Evolutionary conservation across 2,329 filamentous ascomycete species (phyloP).

Genomic region (Calycina herbarum): DNA sequence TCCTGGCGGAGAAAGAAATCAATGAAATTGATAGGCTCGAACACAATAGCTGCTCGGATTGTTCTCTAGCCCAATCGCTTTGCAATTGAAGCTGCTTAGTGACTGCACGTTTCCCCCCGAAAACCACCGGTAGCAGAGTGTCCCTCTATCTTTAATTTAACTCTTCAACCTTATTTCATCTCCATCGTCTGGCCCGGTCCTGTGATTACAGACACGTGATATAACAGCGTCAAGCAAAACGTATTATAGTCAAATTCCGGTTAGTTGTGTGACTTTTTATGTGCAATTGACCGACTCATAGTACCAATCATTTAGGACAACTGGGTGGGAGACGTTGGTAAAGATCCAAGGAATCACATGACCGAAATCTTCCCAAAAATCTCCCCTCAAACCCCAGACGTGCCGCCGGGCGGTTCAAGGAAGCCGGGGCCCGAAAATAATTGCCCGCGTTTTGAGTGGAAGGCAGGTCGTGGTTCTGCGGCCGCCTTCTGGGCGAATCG

Average conservation of each 20-base stretch:
- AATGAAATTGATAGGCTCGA: background rate
- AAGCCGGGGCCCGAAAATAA: background rate
- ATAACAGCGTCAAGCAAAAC: no score
- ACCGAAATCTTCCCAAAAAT: background rate
- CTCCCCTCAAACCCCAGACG: background rate
- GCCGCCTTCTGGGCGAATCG: conserved; percentile 1
- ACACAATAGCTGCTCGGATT: background rate
- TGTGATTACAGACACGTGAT: no score
- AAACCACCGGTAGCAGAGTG: background rate
- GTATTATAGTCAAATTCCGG: no score
- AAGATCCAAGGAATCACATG: background rate
- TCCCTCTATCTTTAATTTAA: no score
- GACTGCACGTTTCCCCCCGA: background rate
- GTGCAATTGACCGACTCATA: no score
- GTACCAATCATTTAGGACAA: no score
- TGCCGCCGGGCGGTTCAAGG: background rate
- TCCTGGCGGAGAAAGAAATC: background rate
- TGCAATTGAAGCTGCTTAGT: background rate
- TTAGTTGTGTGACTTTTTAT: no score
- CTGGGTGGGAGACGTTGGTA: no score
- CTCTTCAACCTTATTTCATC: no score
- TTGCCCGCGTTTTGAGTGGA: background rate
- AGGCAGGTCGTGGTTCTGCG: background rate
- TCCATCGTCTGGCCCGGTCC: no score
- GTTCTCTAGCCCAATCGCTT: background rate